Evolutionary conservation across 176 grass and related monocot species (phyloP).

Genomic region (Oryza glumipatula): DNA sequence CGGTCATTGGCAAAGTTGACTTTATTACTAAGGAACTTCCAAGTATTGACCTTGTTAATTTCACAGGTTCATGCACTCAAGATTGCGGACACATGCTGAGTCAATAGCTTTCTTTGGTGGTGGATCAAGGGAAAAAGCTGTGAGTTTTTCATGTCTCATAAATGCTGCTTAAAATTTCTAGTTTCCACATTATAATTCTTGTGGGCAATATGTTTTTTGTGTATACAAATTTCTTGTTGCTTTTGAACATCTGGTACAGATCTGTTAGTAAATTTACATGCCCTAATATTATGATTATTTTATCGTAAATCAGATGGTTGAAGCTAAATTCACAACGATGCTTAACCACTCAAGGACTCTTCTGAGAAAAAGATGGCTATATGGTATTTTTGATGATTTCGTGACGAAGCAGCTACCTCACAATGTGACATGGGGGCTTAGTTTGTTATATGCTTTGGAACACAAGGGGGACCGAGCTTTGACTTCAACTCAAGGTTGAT

Average conservation of each 20-base stretch:
- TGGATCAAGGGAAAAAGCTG: constrained; percentile 91
- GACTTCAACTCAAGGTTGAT: constrained; percentile 81
- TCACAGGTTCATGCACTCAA: constrained; percentile 92
- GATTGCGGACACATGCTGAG: constrained; percentile 92
- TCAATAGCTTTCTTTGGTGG: constrained; percentile 99
- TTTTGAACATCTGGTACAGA: neutral
- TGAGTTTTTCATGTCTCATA: constrained; percentile 50
- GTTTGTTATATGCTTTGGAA: constrained; percentile 97
- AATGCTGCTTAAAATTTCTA: constrained; percentile 9
- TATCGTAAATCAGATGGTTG: constrained; percentile 70
- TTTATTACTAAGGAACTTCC: constrained; percentile 21
- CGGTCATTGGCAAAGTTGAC: constrained; percentile 23
- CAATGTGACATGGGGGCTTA: constrained; percentile 96
- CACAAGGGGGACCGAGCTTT: constrained; percentile 88
- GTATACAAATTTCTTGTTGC: neutral
- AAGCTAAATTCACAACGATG: constrained; percentile 75
- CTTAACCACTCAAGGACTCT: constrained; percentile 82
- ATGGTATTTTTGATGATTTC: constrained; percentile 95
- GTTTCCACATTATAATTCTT: neutral
- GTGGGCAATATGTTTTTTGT: neutral
- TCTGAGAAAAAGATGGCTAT: constrained; percentile 87
- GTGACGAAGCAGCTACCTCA: constrained; percentile 91
- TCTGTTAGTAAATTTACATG: constrained; percentile 11
- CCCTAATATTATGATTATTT: constrained; percentile 14
- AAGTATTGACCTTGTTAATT: constrained; percentile 36